Evolutionary conservation across 768 basidiomycete species (phyloP).

Genomic region (Trametes maxima): DNA sequence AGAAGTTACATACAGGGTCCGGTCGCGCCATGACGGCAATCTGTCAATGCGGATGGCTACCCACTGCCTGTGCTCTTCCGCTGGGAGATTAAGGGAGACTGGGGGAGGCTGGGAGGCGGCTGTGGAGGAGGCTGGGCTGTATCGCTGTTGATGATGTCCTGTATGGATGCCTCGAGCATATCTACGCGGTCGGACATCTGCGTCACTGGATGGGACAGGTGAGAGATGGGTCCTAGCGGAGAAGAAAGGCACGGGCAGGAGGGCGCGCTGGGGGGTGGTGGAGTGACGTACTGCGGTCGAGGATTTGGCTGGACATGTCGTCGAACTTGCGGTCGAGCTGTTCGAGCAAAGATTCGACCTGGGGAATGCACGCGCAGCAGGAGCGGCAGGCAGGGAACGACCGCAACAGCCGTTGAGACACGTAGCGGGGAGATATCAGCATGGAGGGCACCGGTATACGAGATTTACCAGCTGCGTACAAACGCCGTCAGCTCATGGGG

Average conservation of each 20-base stretch:
- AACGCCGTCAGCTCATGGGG: conserved; percentile 95
- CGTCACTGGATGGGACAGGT: conserved; percentile 59
- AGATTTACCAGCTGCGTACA: conserved; percentile 51
- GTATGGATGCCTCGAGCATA: conserved; percentile 84
- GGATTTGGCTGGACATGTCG: conserved; percentile 88
- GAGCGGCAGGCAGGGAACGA: neutral
- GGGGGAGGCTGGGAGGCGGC: conserved; percentile 50
- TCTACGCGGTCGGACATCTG: conserved; percentile 94
- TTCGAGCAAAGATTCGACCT: conserved; percentile 89
- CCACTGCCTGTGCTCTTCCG: conserved; percentile 26
- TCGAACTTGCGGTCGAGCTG: conserved; percentile 91
- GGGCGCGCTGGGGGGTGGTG: neutral
- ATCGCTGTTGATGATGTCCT: conserved; percentile 87
- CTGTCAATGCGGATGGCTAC: conserved; percentile 1
- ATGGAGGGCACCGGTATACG: neutral
- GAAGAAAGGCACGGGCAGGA: neutral
- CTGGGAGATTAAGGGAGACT: conserved; percentile 49
- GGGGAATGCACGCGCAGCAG: neutral
- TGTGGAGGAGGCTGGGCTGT: conserved; percentile 39
- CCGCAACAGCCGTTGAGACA: neutral
- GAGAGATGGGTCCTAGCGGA: conserved; percentile 12
- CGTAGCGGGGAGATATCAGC: neutral
- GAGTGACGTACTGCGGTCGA: conserved; percentile 70
- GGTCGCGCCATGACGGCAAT: conserved; percentile 7
- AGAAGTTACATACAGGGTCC: conserved; percentile 15